These are phyloP conservation scores for Citeromyces hawaiiensis DNA, from an alignment of 1,139 yeast genomes.

Conservation along the genomic window DNA sequence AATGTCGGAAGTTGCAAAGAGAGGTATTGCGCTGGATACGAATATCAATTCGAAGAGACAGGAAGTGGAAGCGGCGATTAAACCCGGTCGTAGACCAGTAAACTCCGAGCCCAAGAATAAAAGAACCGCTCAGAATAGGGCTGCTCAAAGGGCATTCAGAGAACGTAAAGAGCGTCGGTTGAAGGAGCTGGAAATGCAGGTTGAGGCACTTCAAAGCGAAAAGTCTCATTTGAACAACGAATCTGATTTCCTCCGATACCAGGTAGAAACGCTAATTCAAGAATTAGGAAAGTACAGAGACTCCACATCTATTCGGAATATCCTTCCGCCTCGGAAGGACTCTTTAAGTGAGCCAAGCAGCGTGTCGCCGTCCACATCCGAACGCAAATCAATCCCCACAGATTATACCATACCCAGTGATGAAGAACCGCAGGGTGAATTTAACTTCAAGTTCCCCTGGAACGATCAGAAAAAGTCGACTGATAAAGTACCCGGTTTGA, in stretches of 20 bases:
- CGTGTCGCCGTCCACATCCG: slow-evolving; percentile 9
- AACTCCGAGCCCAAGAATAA: slow-evolving; percentile 63
- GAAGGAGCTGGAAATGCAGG: slow-evolving; percentile 77
- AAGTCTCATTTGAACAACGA: slow-evolving; percentile 49
- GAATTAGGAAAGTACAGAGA: slow-evolving; percentile 61
- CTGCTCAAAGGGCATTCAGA: slow-evolving; percentile 94
- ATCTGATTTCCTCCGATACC: slow-evolving; percentile 59
- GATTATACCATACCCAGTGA: slow-evolving; percentile 1
- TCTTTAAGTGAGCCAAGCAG: slow-evolving; percentile 16
- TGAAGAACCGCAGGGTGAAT: slow-evolving; percentile 5
- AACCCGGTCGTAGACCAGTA: slow-evolving; percentile 64
- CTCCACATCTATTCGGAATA: slow-evolving; percentile 22
- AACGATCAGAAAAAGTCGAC: slow-evolving; percentile 7
- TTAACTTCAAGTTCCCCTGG: slow-evolving; percentile 30
- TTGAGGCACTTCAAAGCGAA: slow-evolving; percentile 54
- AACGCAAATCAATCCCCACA: neutral
- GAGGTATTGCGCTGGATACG: slow-evolving; percentile 3
- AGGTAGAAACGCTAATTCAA: slow-evolving; percentile 58
- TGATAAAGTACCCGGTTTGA: slow-evolving; percentile 3
- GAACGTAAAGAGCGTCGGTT: slow-evolving; percentile 85
- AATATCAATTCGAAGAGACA: slow-evolving; percentile 5
- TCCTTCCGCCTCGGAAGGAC: slow-evolving; percentile 5
- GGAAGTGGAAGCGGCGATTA: slow-evolving; percentile 9
- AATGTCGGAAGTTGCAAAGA: neutral
- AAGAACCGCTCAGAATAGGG: slow-evolving; percentile 93